Evolutionary conservation across 2,329 filamentous ascomycete genomes (phyloP), one percentile per base, ranked within the genome.

Genomic region (Fonsecaea pedrosoi): DNA sequence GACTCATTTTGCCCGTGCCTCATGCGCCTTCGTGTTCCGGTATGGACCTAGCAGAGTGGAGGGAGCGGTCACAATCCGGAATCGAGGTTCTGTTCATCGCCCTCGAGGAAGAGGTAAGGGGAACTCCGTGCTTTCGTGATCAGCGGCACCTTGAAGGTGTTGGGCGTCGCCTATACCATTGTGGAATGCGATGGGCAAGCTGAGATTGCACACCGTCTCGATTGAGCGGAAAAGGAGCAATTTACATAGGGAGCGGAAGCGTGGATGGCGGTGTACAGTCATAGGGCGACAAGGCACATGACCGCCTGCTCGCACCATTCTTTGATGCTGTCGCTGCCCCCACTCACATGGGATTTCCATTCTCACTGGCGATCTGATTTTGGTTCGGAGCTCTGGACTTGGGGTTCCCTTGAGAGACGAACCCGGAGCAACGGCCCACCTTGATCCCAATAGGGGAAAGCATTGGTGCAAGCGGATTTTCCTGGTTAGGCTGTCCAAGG

Each of bases 251-350:
- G n/a, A 15, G 25, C 57, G 57, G 57, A 13, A 25, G 18, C 38
- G 25, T 42, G 40, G 57, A 60, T 60, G 57, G 57, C 57, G 57
- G 57, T 60, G 57, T 35, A 60, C 30, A 13, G 45, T 50, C 45
- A 59, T 6, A 42, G 8, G n/a, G 18, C 21, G 40, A 30, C 7
- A 3, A 25, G 32, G 7, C 57, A 60, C 15, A 48, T 50, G 57
- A 34, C 25, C 15, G 10, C 4, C 7, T 50, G 9, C 3, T 50
- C 9, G 9, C 45, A 2, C 10, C 18, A 21, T 50, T 15, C 40
- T 45, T 45, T 48, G 56, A 59, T 40, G 56, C 15, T 38, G 57
- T 38, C 57, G 40, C 40, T 32, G 38, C 13, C 40, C 15, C 40
- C 32, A 34, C 38, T 15, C 40, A 50, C 18, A 25, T 50, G 10